Evolutionary conservation across 129 eudicot species (phyloP).

Genomic region (Calendula officinalis): DNA sequence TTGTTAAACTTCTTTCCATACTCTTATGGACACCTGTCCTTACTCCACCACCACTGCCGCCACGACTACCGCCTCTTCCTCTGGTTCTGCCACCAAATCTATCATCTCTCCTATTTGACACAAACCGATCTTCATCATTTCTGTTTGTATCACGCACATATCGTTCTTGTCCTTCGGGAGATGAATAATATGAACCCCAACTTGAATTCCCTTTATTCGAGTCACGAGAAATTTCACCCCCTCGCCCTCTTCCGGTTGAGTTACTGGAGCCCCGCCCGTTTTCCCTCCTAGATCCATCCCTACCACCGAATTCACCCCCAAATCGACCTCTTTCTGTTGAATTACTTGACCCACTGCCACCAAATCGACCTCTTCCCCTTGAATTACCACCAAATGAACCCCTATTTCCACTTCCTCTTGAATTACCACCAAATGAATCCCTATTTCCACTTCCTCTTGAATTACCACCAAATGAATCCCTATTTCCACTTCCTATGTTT

Average conservation of each 20-base stretch:
- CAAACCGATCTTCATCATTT: conserved; percentile 22
- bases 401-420: conserved; percentile 32
- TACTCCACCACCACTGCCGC: conserved; percentile 27
- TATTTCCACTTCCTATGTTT: conserved; percentile 38
- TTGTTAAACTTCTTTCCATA: conserved; percentile 30
- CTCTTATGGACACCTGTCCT: conserved; percentile 34
- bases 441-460: conserved; percentile 29
- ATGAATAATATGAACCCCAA: conserved; percentile 35
- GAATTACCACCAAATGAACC: conserved; percentile 25
- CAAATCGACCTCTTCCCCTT: conserved; percentile 26
- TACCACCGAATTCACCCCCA: conserved; percentile 27
- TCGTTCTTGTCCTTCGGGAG: conserved; percentile 29
- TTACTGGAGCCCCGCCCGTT: conserved; percentile 25
- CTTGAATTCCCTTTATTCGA: conserved; percentile 20
- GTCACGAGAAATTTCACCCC: conserved; percentile 25
- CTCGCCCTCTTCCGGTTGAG: conserved; percentile 23
- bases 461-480: conserved; percentile 31
- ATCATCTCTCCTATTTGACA: conserved; percentile 38
- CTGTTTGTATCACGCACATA: conserved; percentile 30
- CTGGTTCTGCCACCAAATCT: conserved; percentile 30
- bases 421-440: conserved; percentile 34
- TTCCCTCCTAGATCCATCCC: conserved; percentile 25
- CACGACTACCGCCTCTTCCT: conserved; percentile 34
- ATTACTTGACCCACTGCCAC: conserved; percentile 8
- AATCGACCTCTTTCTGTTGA: conserved; percentile 34